Percentiles rank a stretch among this genome's conserved stretches.
phyloP scores from a whole-genome alignment of 257 asterid species.

The Capsicum baccatum region DNA sequence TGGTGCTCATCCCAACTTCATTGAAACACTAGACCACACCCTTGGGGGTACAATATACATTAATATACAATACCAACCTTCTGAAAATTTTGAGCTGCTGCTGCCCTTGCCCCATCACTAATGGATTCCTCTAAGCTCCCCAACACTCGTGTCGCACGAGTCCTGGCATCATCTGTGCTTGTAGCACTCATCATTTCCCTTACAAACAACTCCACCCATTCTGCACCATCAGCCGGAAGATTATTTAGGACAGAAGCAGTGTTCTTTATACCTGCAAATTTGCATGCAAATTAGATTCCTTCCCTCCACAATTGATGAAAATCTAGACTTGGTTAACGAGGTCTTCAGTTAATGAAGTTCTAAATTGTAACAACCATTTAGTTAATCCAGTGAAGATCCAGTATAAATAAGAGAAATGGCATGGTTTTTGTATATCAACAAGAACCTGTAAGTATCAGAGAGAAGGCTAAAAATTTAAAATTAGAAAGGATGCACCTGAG shows the following conservation, averaged over 20 bases:
- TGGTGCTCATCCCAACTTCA: too few relatives aligned
- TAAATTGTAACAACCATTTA: neutral
- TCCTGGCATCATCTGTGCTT: constrained; percentile 76
- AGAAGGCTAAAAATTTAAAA: neutral
- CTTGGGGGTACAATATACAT: neutral
- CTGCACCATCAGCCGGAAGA: constrained; percentile 68
- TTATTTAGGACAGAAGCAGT: constrained; percentile 44
- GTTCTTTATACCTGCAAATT: constrained; percentile 43
- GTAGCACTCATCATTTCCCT: constrained; percentile 71
- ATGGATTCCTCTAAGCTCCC: constrained; percentile 77
- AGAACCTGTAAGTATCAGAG: constrained; percentile 12
- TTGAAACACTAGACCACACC: too few relatives aligned
- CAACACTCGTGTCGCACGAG: constrained; percentile 60
- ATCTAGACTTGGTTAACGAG: neutral
- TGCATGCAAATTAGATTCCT: constrained; percentile 8
- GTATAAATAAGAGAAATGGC: neutral
- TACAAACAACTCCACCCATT: constrained; percentile 81
- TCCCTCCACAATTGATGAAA: neutral
- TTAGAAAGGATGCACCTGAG: neutral
- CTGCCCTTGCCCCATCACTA: constrained; percentile 46
- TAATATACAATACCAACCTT: constrained; percentile 51
- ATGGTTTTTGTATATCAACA: neutral
- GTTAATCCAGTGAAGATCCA: neutral
- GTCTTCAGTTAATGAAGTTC: neutral
- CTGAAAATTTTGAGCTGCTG: constrained; percentile 56